Evolutionary conservation across 164 flowering plant species (phyloP), one percentile per base, ranked within the genome.

Genomic region (Berberis thunbergii): DNA sequence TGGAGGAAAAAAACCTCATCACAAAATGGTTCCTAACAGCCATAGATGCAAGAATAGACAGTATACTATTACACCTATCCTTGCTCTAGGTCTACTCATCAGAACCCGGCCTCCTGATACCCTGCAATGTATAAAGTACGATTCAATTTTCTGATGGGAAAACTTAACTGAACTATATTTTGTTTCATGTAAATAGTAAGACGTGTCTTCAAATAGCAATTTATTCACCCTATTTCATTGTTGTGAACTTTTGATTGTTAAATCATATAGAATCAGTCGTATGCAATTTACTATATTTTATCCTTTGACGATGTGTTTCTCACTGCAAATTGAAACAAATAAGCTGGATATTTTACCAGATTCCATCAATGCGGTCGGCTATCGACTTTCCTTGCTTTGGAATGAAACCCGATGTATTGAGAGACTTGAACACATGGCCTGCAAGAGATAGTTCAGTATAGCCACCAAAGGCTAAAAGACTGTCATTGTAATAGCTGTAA

Each of bases 381-480:
- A 86, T 43, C 74, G 77, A 60, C 76, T 85, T 94, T 64, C 93
- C 99, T 81, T 88, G 96, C 66, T 60, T 79, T 57, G 99, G 99
- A 59, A 94, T 68, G 57, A 94, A 77, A 72, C 99, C 99, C 8
- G 93, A 78, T 45, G 89, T 78, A 71, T 84, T 84, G 7, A 94
- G 86, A 40, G 99, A 86, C 82, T 87, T 94, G 79, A 94, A 94
- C 11, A 77, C 76, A 70, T 91, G 97, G 76, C 99, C 99, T 94
- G 90, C 80, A 70, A 72, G 60, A 59, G n/a, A 63, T 58, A 68
- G 54, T 60, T 12, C 6, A 56, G 43, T 59, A 4, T 46, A 56
- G 38, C 54, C 59, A 44, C 42, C 45, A 13, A 53, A 38, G 38
- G 49, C 42, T 60, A 38, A 45, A 53, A 56, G 54, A 12, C 5